A percentile compares a stretch with the other conserved stretches of the same genome.
Evolutionary conservation across 73 alveolate genomes (phyloP).

Genomic region (Halteria grandinella): DNA sequence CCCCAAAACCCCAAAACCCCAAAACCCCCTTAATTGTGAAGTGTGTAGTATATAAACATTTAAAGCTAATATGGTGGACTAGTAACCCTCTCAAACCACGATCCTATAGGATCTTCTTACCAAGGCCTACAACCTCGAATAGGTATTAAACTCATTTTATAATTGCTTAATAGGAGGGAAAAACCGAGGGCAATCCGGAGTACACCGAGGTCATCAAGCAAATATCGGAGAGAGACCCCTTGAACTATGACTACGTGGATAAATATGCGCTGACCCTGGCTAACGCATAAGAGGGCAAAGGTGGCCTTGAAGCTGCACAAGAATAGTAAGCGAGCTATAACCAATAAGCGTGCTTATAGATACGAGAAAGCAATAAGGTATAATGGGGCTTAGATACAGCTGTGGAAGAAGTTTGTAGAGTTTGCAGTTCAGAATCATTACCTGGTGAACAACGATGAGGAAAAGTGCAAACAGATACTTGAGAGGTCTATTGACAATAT

Average conservation of each 20-base stretch:
- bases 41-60: too few relatives aligned
- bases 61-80: too few relatives aligned
- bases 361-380: slow-evolving; percentile 46
- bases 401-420: slow-evolving; percentile 51
- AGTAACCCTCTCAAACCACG: too few relatives aligned
- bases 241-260: slow-evolving; percentile 32
- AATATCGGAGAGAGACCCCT: slow-evolving; percentile 45
- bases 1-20: too few relatives aligned
- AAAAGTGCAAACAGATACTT: slow-evolving; percentile 32
- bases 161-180: slow-evolving; percentile 1
- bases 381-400: slow-evolving; percentile 35
- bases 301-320: slow-evolving; percentile 22
- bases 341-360: neutral
- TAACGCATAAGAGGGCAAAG: too few relatives aligned
- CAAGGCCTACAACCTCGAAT: slow-evolving; percentile 35
- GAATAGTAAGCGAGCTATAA: slow-evolving; percentile 12
- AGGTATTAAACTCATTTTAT: neutral
- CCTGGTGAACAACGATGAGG: slow-evolving; percentile 31
- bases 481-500: slow-evolving; percentile 42
- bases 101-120: neutral
- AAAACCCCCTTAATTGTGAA: too few relatives aligned
- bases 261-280: slow-evolving; percentile 25
- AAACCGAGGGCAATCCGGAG: neutral
- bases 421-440: slow-evolving; percentile 36
- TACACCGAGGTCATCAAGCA: slow-evolving; percentile 12